phyloP scores from a whole-genome alignment of 306 rosid species.

The Prunus padus region DNA sequence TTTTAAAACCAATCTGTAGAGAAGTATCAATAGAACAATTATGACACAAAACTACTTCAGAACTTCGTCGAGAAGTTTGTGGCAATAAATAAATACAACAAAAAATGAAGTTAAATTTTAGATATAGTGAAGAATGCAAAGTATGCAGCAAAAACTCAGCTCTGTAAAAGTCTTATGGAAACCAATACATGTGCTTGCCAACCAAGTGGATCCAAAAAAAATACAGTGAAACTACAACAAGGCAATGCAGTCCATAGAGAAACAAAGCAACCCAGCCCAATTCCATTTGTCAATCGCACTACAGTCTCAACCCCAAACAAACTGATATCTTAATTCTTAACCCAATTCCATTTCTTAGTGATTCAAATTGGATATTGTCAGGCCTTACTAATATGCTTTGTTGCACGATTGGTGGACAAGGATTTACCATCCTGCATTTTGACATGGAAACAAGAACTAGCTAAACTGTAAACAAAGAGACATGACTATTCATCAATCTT shows the following conservation, averaged over 20 bases:
- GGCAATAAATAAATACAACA: neutral
- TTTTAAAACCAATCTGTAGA: slow-evolving; percentile 84
- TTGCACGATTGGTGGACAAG: neutral
- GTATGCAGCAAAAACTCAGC: neutral
- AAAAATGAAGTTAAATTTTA: too few relatives aligned
- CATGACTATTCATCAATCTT: neutral
- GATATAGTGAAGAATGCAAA: neutral
- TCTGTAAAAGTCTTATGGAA: neutral
- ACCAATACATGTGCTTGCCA: neutral
- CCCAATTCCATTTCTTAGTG: neutral
- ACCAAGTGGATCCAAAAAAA: neutral
- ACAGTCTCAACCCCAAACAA: neutral
- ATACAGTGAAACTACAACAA: neutral
- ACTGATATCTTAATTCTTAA: neutral
- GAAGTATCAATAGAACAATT: slow-evolving; percentile 11
- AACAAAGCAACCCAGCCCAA: neutral
- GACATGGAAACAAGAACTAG: neutral
- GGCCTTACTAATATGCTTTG: neutral
- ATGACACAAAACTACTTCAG: neutral
- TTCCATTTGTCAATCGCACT: neutral
- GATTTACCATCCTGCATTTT: neutral
- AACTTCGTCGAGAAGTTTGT: neutral
- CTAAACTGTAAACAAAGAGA: neutral
- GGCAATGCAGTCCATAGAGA: neutral
- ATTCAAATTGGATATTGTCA: neutral